phyloP scores from a whole-genome alignment of 2,329 filamentous ascomycete species.

The Neoarthrinium moseri region DNA sequence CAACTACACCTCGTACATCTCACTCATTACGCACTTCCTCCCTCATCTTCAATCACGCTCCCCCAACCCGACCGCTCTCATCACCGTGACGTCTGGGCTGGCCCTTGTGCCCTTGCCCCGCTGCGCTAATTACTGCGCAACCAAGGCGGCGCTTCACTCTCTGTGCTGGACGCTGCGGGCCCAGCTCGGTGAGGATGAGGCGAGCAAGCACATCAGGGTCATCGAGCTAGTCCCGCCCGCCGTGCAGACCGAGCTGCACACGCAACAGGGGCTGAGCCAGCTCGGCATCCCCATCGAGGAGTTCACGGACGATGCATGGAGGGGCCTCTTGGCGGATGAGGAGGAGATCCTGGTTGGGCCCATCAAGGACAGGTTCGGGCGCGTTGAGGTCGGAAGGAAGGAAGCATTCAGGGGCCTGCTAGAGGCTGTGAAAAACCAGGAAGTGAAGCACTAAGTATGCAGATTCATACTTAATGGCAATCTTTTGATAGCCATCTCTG shows the following conservation, averaged over 20 bases:
- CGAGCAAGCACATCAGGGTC: constrained; percentile 32
- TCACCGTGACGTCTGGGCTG: constrained; percentile 41
- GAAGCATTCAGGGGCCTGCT: no score
- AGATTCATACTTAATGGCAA: no score
- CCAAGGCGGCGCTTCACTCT: constrained; percentile 51
- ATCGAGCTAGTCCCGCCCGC: constrained; percentile 49
- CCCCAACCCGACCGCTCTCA: constrained; percentile 22
- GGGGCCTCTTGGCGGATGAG: constrained; percentile 36
- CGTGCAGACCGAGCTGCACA: constrained; percentile 49
- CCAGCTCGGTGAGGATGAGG: constrained; percentile 31
- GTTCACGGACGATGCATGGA: constrained; percentile 46
- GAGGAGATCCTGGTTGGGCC: constrained; percentile 32
- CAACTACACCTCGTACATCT: constrained; percentile 46
- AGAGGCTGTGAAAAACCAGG: no score
- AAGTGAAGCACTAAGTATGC: no score
- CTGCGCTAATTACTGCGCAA: constrained; percentile 50
- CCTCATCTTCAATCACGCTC: constrained; percentile 36
- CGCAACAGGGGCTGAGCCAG: constrained; percentile 31
- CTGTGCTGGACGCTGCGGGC: constrained; percentile 43
- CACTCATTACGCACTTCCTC: constrained; percentile 43
- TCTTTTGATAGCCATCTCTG: no score
- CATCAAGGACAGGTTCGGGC: neutral
- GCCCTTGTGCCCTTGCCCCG: constrained; percentile 44
- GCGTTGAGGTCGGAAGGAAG: neutral
- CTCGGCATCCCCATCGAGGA: constrained; percentile 36